Base-by-base conservation (phyloP, 1,139 yeast species). In the Pichia sp. region DNA sequence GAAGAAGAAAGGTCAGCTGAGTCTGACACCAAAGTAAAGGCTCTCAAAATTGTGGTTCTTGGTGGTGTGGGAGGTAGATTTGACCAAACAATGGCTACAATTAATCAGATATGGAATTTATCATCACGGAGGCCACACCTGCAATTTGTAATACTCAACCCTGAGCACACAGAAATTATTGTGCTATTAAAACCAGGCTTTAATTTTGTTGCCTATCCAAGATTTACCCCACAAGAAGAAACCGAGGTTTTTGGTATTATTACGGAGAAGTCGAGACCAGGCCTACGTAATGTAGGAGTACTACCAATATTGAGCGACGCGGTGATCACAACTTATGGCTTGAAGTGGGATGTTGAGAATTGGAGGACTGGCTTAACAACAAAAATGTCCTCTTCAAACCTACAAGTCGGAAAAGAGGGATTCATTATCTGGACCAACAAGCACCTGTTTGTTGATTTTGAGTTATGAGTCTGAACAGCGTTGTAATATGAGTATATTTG, bases 41-140 rank as follows among this genome's bases (percentile, higher is more conserved):
- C 46, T 6, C 51, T 67, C 4, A 58, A 64, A 8, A 59, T 73
- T 16, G 70, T 74, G 54, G 64, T 77, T 6, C 52, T 89, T 2
- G 93, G 96, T 13, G 96, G 89, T 0, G 77, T 90, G 45, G 97
- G 96, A 1, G 99, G 99, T 1, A 72, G 99, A 43, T 89, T 92
- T 58, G 99, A 93, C 68, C 99, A 93, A 67, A 84, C 95, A 0
- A 76, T 92, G 45, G 95, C 88, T 59, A 84, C 96, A 1, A 81
- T 90, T 23, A 81, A 82, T 54, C 85, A 84, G 61, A 68, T 90
- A 41, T 79, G 81, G 64, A 71, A 66, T 38, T 63, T 72, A 53
- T 63, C 68, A 29, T 34, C 60, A 2, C 46, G 64, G 5, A 62
- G 66, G 47, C 78, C 67, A 4, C 56, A 63, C 47, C 49, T 68